These are phyloP conservation scores for Cryphonectria carpinicola DNA, from an alignment of 2,329 filamentous ascomycete species.

Conservation along the genomic window DNA sequence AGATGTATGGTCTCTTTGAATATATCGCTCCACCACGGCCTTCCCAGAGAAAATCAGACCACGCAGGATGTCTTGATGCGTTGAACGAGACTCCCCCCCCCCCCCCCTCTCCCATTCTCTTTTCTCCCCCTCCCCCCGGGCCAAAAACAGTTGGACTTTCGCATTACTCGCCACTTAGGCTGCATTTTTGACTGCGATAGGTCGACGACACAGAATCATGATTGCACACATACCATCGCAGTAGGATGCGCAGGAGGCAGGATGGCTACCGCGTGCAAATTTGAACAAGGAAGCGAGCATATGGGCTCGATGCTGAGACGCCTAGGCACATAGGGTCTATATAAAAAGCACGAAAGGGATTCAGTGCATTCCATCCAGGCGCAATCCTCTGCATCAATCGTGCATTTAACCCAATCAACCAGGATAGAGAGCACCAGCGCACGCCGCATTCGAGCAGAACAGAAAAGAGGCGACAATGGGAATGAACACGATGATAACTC, in stretches of 20 bases:
- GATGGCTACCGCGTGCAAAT: neutral
- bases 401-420: neutral
- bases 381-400: neutral
- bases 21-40: neutral
- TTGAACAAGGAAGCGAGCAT: neutral
- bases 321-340: neutral
- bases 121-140: too few species aligned
- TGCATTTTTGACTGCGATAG: neutral
- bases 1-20: neutral
- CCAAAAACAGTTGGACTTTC: neutral
- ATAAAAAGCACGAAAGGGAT: neutral
- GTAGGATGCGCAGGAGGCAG: neutral
- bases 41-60: neutral
- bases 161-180: neutral
- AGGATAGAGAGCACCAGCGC: neutral
- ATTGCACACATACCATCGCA: neutral
- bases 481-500: neutral
- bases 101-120: neutral
- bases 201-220: neutral
- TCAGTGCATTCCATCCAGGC: neutral
- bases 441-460: neutral
- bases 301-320: neutral
- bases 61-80: neutral
- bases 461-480: too few species aligned
- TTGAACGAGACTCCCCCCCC: neutral